Evolutionary conservation across 768 basidiomycete species (phyloP).

Genomic region (Mycena vitilis): DNA sequence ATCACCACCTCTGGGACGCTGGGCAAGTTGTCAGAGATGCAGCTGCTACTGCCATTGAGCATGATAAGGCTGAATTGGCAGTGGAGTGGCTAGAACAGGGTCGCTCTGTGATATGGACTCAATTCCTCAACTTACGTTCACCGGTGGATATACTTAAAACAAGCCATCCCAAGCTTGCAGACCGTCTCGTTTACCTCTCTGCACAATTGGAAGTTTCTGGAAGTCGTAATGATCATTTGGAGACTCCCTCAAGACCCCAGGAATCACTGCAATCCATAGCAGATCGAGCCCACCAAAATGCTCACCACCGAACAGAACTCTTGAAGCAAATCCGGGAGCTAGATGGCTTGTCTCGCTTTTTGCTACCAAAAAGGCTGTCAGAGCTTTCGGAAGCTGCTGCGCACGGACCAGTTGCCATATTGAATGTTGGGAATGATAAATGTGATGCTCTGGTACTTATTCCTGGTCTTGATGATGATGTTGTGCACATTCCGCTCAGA

Average conservation of each 20-base stretch:
- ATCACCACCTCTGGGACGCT: background rate
- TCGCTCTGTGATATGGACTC: background rate
- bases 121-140: background rate
- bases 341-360: background rate
- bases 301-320: background rate
- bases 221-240: background rate
- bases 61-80: background rate
- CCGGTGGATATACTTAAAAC: background rate
- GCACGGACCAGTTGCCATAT: background rate
- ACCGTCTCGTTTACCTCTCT: background rate
- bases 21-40: background rate
- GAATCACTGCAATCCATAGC: background rate
- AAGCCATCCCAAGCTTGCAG: background rate
- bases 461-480: background rate
- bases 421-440: background rate
- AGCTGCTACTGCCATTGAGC: background rate
- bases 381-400: background rate
- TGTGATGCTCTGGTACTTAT: background rate
- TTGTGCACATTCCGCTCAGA: background rate
- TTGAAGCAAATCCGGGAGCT: background rate
- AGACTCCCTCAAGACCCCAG: background rate
- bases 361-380: background rate
- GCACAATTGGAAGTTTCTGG: background rate
- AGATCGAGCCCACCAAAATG: background rate
- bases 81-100: background rate